Base-by-base conservation (phyloP, 2,329 filamentous ascomycete species). In the Penicillium sp. region DNA sequence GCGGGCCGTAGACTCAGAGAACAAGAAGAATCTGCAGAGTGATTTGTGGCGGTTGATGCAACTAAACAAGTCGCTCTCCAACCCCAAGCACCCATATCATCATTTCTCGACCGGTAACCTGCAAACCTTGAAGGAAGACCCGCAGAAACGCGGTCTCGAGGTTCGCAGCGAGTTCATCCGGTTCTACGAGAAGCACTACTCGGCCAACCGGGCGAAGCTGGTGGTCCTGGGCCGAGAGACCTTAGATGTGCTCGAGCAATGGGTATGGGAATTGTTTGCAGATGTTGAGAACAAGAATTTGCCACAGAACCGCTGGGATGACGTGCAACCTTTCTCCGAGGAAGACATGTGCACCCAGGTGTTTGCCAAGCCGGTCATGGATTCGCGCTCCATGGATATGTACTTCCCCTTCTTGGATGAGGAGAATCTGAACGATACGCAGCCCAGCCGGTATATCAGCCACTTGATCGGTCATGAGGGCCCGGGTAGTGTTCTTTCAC, bases 21-120 rank as follows among this genome's bases (percentile, higher is more conserved):
- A 97, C 79, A 96, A 96, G 83, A 97, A 97, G 84, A 97, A 97
- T 68, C 80, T 97, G 50, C 93, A 97, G 77, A 94, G 87, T 73
- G 93, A 97, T 70, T 85, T 85, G 56, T 96, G 93, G 92, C 87
- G 93, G 16, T 78, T 96, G 63, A 87, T 94, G 70, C 93, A 97
- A 77, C 82, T 97, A 24, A 90, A 91, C 72, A 96, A 96, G 78
- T 89, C 89, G 3, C 79, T 95, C n/a, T 91, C 92, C 2, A 96
- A 94, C 74, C 88, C 90, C 3, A 86, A 88, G 14, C 93, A 97
- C 69, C 93, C 93, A 0, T 96, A 90, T 73, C 91, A 91, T 73
- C 90, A 96, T 70, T 97, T 97, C 73, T 93, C 91, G 0, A 97
- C 93, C 0, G 93, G 93, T 55, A 96, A 93, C 71, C 85, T 93